Percentiles rank a stretch among this genome's conserved stretches.
Conservation (phyloP, 179 eudicot species). For the Gypsophila paniculata region DNA sequence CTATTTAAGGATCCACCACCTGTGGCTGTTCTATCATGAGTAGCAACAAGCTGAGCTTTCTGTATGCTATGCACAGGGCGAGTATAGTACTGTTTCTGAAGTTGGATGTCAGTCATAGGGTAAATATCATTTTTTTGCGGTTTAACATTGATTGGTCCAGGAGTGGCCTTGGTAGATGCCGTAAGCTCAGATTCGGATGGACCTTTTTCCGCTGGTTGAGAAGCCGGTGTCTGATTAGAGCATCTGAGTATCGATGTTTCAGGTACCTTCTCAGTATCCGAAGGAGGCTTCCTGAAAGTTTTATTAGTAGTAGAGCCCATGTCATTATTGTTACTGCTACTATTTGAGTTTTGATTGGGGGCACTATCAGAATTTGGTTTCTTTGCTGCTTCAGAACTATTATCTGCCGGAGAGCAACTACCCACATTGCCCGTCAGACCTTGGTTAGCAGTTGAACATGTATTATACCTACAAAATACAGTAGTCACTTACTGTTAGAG, state of each 20-base stretch:
- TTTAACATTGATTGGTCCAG: constrained; percentile 19
- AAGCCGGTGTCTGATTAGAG: constrained; percentile 17
- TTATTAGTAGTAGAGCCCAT: constrained; percentile 64
- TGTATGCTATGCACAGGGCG: too few relatives aligned
- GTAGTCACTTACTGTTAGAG: not conserved
- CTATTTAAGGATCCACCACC: constrained; percentile 40
- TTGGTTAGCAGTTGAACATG: constrained; percentile 40
- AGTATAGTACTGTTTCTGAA: too few relatives aligned
- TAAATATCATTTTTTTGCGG: constrained; percentile 26
- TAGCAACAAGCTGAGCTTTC: too few relatives aligned
- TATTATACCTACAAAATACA: constrained; percentile 48
- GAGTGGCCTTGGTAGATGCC: constrained; percentile 21
- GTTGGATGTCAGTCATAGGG: not conserved
- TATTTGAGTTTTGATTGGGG: constrained; percentile 50
- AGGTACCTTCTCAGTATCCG: constrained; percentile 28
- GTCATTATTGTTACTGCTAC: constrained; percentile 64
- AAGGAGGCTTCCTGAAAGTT: constrained; percentile 36
- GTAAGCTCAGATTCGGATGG: constrained; percentile 25
- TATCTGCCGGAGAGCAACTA: constrained; percentile 58
- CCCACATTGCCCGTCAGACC: constrained; percentile 59
- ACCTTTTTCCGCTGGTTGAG: constrained; percentile 33
- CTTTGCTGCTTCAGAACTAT: constrained; percentile 62
- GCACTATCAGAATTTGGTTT: constrained; percentile 40
- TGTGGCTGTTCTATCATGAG: not conserved
- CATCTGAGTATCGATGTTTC: constrained; percentile 14